Evolutionary conservation across 495 filamentous ascomycete species (phyloP), one percentile per base, ranked within the genome.

Genomic region (Penicillium subrubescens): DNA sequence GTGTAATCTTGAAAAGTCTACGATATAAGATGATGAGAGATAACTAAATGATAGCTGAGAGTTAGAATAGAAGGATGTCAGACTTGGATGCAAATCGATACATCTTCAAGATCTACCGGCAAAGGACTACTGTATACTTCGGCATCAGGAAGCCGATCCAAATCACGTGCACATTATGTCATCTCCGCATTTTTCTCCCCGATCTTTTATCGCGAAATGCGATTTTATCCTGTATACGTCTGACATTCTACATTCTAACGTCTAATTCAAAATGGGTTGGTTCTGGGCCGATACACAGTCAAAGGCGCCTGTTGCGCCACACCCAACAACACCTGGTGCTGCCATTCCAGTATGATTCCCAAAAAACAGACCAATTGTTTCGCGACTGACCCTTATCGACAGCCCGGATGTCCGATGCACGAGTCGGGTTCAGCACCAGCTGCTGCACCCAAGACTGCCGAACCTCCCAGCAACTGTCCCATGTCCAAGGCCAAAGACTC

Each of bases 331-430:
- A 56, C 71, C 79, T 17, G 73, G 78, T 67, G 73, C 66, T 54
- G 60, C 75, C 73, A 89, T 88, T 73, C 92, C 94, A 34, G 93
- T 97, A 86, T 77, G 90, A 83, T 11, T 53, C 31, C 46, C 35
- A 8, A 35, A 25, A 34, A 11, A 1, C 8, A 54, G 34, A n/a
- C 5, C 35, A 31, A 29, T 50, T 56, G 35, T 33, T 29, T 35
- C 39, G 52, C 56, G 41, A 63, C 81, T 81, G 76, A 80, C 71
- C 46, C 53, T 69, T 71, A 62, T 77, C 63, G 65, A 46, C 68
- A 97, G 94, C 88, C 91, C 63, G 86, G 83, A 81, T 98, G 94
- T 71, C 94, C 95, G 14, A 97, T 98, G 93, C 94, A 96, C 77
- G 84, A 89, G 67, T 79, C 82, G 39, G 79, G 79, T 51, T 57